Evolutionary conservation across 2,329 filamentous ascomycete genomes (phyloP), one percentile per base, ranked within the genome.

Genomic region (Trichophaea hybrida): DNA sequence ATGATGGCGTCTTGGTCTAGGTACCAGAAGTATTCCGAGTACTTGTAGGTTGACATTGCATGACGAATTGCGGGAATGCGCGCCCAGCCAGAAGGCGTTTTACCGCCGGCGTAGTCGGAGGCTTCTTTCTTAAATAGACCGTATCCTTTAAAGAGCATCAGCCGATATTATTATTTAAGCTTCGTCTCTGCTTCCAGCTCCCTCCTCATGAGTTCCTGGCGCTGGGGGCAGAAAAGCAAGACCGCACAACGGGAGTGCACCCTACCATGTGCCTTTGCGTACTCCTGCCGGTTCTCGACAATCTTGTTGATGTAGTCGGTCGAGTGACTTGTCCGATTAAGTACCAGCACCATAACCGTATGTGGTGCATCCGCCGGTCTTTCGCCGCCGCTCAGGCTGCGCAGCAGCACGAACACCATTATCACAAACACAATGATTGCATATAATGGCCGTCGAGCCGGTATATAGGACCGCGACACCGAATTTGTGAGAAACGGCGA

Each of bases 61-160:
- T 98, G 91, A 62, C 93, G 85, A 70, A 94, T 77, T 6, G 91
- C 87, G 62, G 91, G 87, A 57, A 97, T 80, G 68, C 86, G 82
- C 46, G 86, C 77, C 86, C 87, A 94, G 51, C 82, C 82, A 7
- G 32, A 17, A 49, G 58, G 54, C 5, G 55, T 59, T 17, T 43
- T 2, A 60, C 78, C 78, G 60, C 76, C 72, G 35, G 88, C 77
- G 61, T 86, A 77, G 74, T 96, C 96, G 69, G 90, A 83, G 69
- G 78, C 78, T n/a, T 80, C 77, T 64, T 81, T 83, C 59, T 87
- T 81, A 71, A 94, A 85, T 77, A 96, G 90, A 44, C 81, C 78
- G 72, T 98, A 97, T 67, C 90, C 89, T 95, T 12, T 34, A n/a
- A 5, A 10, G 32, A 44, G 38, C 38, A 12, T 12, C 38, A 43